These are phyloP conservation scores for Calycina herbarum DNA, from an alignment of 2,329 filamentous ascomycete species.

Conservation along the genomic window DNA sequence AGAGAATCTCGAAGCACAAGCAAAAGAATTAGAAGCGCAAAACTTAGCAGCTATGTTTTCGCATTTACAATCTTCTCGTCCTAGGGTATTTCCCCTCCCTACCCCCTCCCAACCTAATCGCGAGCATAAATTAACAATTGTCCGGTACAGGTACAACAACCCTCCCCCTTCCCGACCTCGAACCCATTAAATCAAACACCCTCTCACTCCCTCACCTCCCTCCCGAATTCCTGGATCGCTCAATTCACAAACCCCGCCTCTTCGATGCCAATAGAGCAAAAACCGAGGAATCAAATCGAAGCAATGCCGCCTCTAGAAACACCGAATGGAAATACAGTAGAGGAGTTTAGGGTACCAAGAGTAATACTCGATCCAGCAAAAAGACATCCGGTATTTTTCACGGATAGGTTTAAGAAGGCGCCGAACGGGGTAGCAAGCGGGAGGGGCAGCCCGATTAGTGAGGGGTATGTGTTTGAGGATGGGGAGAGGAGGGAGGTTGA, in stretches of 20 bases:
- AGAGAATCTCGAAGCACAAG: neutral
- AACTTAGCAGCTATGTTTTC: neutral
- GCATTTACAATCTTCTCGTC: neutral
- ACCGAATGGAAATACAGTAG: neutral
- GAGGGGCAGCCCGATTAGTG: conserved; percentile 52
- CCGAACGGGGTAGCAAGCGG: conserved; percentile 42
- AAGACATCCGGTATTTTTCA: conserved; percentile 77
- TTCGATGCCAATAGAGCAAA: neutral
- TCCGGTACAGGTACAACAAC: neutral
- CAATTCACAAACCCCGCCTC: neutral
- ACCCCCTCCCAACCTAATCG: neutral
- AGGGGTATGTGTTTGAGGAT: conserved; percentile 61
- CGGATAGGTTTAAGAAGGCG: conserved; percentile 57
- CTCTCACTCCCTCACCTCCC: conserved; percentile 9
- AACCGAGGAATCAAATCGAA: conserved; percentile 45
- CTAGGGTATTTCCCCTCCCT: neutral
- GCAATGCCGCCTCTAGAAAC: conserved; percentile 46
- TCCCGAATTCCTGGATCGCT: conserved; percentile 9
- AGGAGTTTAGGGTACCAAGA: conserved; percentile 3
- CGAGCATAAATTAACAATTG: neutral
- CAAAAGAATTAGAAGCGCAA: conserved; percentile 3
- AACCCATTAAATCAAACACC: conserved; percentile 26
- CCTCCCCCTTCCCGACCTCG: conserved; percentile 5
- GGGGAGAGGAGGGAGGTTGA: conserved; percentile 33
- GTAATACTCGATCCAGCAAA: conserved; percentile 50